Base-by-base conservation (phyloP, 176 grass and related monocot species). In the Ampelocalamus luodianensis region DNA sequence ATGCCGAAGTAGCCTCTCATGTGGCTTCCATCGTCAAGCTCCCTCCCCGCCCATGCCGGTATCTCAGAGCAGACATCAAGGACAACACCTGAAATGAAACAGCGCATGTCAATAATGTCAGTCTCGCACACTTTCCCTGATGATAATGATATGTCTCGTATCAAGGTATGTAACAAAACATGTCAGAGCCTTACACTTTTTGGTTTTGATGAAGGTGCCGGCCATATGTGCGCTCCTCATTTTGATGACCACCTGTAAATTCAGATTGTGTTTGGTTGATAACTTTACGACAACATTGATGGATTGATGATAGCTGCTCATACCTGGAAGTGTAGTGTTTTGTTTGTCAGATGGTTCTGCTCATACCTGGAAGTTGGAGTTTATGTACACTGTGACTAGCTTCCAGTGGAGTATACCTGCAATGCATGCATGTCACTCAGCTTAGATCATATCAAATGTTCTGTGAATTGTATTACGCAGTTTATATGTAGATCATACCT, bases 201-300 rank as follows among this genome's bases (percentile, higher is more conserved):
- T 95, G 34, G 92, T 98, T 49, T 98, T 98, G 59, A 95, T 85
- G 79, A 92, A 98, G 22, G 95, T 92, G 14, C 95, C 95, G 6
- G 82, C 95, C 91, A 98, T 98, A n/a, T 98, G 95, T 6, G 85
- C 82, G 26, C 95, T 98, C 82, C 91, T 94, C 89, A 95, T 95
- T 78, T 93, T 98, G 40, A 95, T 65, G 76, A 94, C 51, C 60
- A 97, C 92, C 94, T 96, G 86, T 32, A 51, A 10, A 10, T 15
- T 6, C 5, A 84, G 17, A 16, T 46, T 17, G 2, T 61, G 14
- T 50, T 70, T 56, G 5, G 70, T 51, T 9, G 3, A 27, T 63
- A 13, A 6, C 60, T 63, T 63, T 0, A 27, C 50, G 49, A 46
- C 22, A 4, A 36, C 48, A 22, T 4, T 81, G 56, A 46, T 65